Conservation (phyloP, 345 rosid genomes). For the Populus alba region DNA sequence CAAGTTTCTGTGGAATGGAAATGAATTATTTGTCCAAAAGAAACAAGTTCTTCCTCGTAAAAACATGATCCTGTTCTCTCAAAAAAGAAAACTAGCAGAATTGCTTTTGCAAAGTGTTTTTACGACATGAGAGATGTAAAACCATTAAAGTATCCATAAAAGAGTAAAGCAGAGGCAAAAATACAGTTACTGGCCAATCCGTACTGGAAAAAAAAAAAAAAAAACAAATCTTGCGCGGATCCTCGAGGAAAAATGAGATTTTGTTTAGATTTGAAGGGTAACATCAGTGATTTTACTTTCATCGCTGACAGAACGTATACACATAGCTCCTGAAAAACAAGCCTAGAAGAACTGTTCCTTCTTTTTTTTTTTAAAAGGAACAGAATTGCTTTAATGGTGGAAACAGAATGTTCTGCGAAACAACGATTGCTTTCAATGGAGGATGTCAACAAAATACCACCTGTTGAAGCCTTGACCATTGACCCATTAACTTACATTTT, state of each 20-base stretch:
- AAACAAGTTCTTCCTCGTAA: background rate
- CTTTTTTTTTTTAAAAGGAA: too few species aligned
- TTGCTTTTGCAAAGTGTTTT: background rate
- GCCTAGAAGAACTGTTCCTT: too few species aligned
- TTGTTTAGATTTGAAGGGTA: too few species aligned
- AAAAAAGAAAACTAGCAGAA: background rate
- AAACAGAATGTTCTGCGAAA: background rate
- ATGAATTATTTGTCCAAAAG: background rate
- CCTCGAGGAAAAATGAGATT: too few species aligned
- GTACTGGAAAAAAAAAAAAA: background rate
- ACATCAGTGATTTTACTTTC: too few species aligned
- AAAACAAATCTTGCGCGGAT: too few species aligned
- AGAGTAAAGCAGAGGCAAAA: background rate
- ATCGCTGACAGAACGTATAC: too few species aligned
- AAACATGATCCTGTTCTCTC: background rate
- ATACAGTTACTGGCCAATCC: background rate
- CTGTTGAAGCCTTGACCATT: background rate
- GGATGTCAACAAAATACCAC: background rate
- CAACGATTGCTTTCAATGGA: background rate
- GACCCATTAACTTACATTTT: background rate
- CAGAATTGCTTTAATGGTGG: background rate
- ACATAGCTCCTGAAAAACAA: too few species aligned
- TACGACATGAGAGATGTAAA: background rate
- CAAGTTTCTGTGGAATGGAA: background rate
- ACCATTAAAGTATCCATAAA: too few species aligned